Conservation (phyloP, 768 basidiomycete species). For the Lactarius akahatsu region DNA sequence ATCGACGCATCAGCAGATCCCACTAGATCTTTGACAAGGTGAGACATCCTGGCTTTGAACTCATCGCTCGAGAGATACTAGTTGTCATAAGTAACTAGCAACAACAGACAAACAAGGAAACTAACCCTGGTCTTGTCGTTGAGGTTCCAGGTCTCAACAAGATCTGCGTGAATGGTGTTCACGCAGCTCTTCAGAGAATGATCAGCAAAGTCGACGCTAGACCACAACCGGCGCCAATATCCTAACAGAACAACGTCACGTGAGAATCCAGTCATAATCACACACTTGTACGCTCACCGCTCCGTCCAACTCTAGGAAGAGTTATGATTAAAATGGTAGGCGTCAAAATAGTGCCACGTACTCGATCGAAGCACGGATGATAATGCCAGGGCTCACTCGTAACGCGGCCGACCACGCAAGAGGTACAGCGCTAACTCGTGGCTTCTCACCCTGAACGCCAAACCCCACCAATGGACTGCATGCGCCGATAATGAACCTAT, state of each 20-base stretch:
- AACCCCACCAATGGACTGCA: neutral
- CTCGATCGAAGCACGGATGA: constrained; percentile 11
- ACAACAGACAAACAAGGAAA: neutral
- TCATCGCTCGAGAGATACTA: constrained; percentile 2
- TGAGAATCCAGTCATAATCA: neutral
- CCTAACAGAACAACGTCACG: neutral
- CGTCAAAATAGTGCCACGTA: neutral
- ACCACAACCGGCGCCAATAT: constrained; percentile 12
- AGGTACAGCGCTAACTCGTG: neutral
- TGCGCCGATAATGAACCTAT: neutral
- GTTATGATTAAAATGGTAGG: neutral
- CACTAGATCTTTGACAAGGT: constrained; percentile 9
- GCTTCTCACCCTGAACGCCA: neutral
- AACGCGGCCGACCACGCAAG: constrained; percentile 12
- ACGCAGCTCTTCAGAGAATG: constrained; percentile 5
- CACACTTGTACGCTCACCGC: neutral
- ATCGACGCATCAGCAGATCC: neutral
- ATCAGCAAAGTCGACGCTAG: constrained; percentile 3
- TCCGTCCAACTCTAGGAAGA: constrained; percentile 2
- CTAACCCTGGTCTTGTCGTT: neutral
- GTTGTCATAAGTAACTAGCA: neutral
- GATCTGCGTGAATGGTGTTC: constrained; percentile 11
- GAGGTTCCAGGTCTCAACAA: constrained; percentile 15
- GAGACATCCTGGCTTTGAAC: constrained; percentile 15
- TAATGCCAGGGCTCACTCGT: neutral